A percentile compares a stretch with the other conserved stretches of the same genome.
Evolutionary conservation across 139 green algal genomes (phyloP).

Genomic region (Zygnema circumcarinatum): DNA sequence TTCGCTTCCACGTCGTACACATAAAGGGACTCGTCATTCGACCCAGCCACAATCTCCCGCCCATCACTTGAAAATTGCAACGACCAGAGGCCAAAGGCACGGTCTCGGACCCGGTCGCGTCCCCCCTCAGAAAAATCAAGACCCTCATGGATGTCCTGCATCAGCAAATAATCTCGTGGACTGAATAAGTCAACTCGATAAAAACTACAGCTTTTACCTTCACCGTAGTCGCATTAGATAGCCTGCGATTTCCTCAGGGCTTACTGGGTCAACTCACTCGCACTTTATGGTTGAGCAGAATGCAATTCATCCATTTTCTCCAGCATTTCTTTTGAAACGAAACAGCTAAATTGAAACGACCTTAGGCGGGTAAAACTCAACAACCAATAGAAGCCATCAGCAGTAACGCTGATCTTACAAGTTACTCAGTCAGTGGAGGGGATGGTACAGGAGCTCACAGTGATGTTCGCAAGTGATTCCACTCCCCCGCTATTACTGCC

Average conservation of each 20-base stretch:
- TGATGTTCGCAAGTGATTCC: conserved; percentile 75
- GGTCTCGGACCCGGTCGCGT: neutral
- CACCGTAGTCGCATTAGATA: no score
- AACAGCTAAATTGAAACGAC: no score
- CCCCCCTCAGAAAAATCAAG: conserved; percentile 39
- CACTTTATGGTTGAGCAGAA: no score
- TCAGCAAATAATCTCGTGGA: conserved; percentile 35
- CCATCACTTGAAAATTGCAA: conserved; percentile 62
- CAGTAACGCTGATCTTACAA: no score
- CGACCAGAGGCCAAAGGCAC: conserved; percentile 58
- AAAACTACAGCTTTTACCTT: no score
- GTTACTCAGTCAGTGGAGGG: no score
- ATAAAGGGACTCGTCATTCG: conserved; percentile 72
- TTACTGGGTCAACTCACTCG: no score
- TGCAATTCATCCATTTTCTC: no score
- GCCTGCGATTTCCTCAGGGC: no score
- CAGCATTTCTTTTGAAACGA: no score
- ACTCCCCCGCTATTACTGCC: conserved; percentile 69
- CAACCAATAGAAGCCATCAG: no score
- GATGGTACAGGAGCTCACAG: conserved; percentile 30
- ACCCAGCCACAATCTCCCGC: conserved; percentile 76
- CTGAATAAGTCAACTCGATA: conserved; percentile 27
- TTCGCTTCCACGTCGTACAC: conserved; percentile 83
- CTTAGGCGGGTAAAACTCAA: no score
- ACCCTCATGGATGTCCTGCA: conserved; percentile 59